phyloP scores from a whole-genome alignment of 805 yeast species.

The Spathaspora sp. region DNA sequence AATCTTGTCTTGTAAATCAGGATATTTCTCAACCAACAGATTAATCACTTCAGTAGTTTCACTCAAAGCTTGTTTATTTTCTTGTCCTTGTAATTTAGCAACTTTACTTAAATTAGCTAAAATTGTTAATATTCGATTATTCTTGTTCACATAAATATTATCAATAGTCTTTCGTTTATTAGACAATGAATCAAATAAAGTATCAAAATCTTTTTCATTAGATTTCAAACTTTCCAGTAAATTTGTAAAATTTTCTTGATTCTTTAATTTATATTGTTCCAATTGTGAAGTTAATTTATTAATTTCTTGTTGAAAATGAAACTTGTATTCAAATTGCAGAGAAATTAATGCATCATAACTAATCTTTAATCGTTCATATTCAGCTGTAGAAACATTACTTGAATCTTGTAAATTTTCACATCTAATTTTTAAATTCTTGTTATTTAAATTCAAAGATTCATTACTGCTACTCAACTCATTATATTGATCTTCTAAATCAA shows the following conservation, averaged over 20 bases:
- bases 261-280: constrained; percentile 31
- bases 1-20: constrained; percentile 30
- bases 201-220: constrained; percentile 48
- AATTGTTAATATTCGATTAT: constrained; percentile 39
- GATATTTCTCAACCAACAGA: constrained; percentile 31
- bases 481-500: constrained; percentile 60
- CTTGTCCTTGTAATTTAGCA: constrained; percentile 47
- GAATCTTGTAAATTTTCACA: constrained; percentile 46
- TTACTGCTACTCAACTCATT: constrained; percentile 43
- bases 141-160: constrained; percentile 44
- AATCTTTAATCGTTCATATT: constrained; percentile 51
- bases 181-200: constrained; percentile 46
- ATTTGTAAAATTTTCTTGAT: constrained; percentile 28
- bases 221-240: constrained; percentile 34
- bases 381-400: constrained; percentile 43
- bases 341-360: constrained; percentile 56
- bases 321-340: constrained; percentile 50
- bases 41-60: constrained; percentile 46
- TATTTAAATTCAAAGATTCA: constrained; percentile 47
- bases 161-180: constrained; percentile 49
- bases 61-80: constrained; percentile 40
- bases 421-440: constrained; percentile 48
- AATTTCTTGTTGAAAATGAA: constrained; percentile 44
- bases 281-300: constrained; percentile 33
- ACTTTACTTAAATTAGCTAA: constrained; percentile 42